Conservation (phyloP, 148 eudicot genomes). For the Agrostemma githago region DNA sequence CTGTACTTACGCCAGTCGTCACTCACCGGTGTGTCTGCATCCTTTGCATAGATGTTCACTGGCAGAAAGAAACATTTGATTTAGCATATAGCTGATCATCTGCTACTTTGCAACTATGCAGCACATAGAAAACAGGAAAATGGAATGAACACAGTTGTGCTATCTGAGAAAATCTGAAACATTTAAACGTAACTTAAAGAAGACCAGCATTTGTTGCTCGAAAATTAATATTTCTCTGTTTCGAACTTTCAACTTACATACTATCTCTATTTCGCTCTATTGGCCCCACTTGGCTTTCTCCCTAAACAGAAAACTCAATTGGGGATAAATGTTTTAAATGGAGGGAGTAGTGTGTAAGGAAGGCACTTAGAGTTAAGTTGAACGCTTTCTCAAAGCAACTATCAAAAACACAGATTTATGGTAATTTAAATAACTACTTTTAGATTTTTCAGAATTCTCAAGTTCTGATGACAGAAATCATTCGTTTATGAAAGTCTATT, state of each 20-base stretch:
- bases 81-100: neutral
- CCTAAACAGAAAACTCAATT: neutral
- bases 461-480: neutral
- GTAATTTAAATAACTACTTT: neutral
- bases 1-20: neutral
- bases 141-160: neutral
- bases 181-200: neutral
- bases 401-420: neutral
- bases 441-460: neutral
- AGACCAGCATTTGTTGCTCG: neutral
- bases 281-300: neutral
- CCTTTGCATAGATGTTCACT: neutral
- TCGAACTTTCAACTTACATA: neutral
- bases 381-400: neutral
- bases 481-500: neutral
- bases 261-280: neutral
- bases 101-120: neutral
- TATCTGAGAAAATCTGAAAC: constrained; percentile 1
- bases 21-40: neutral
- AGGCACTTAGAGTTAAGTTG: neutral
- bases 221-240: neutral
- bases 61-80: neutral
- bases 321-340: neutral
- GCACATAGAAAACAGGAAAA: neutral
- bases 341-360: neutral